phyloP scores from a whole-genome alignment of 148 eudicot species.

The Arctostaphylos glauca region DNA sequence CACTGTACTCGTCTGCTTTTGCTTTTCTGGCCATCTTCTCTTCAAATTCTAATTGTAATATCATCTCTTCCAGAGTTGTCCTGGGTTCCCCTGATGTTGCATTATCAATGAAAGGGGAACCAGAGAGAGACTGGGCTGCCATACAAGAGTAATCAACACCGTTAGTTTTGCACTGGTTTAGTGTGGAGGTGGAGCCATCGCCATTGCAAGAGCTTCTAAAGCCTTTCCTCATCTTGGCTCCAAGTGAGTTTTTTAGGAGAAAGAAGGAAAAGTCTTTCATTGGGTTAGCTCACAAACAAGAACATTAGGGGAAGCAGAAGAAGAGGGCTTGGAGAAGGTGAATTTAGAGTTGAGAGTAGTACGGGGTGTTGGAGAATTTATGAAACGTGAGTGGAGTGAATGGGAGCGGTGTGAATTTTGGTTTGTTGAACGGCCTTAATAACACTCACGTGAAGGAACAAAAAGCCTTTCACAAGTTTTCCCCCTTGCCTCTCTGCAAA shows the following conservation, averaged over 20 bases:
- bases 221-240: conserved; percentile 64
- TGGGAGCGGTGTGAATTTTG: conserved; percentile 30
- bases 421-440: conserved; percentile 17
- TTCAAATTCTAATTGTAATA: conserved; percentile 69
- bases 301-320: not conserved
- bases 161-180: conserved; percentile 39
- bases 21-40: conserved; percentile 60
- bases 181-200: conserved; percentile 65
- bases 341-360: conserved; percentile 7
- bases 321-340: not conserved
- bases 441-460: conserved; percentile 51
- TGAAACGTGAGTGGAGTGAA: conserved; percentile 40
- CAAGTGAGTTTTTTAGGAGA: conserved; percentile 62
- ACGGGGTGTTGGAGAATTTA: conserved; percentile 10
- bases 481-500: not conserved
- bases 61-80: conserved; percentile 84
- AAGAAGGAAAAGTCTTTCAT: conserved; percentile 78
- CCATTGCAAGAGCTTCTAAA: conserved; percentile 58
- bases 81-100: conserved; percentile 35
- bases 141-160: not conserved
- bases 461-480: conserved; percentile 43
- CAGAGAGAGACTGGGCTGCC: conserved; percentile 13
- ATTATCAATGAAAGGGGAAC: conserved; percentile 18
- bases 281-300: not conserved
- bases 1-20: conserved; percentile 26